Percentiles rank a stretch among this genome's conserved stretches.
Conservation (phyloP, 306 rosid genomes). For the Crotalaria pallida region DNA sequence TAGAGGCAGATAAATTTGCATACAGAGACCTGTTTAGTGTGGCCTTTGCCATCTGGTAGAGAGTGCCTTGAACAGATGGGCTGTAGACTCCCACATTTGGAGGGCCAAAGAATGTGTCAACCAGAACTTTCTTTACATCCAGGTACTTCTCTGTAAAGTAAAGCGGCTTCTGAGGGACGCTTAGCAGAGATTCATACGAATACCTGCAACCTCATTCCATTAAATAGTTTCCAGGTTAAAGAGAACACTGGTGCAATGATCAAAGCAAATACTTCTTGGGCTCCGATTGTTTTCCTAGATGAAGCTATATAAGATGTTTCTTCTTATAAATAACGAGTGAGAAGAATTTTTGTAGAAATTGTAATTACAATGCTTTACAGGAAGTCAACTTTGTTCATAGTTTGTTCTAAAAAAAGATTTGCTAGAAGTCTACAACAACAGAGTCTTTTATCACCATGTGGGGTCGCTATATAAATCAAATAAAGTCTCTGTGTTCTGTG, state of each 20-base stretch:
- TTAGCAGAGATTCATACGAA: conserved; percentile 47
- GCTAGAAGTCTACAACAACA: too few relatives aligned
- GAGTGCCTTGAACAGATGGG: conserved; percentile 92
- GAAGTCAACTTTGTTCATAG: not conserved
- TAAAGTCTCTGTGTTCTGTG: too few relatives aligned
- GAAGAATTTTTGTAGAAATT: not conserved
- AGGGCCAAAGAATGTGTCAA: conserved; percentile 71
- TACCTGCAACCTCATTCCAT: conserved; percentile 52
- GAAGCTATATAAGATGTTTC: not conserved
- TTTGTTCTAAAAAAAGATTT: too few relatives aligned
- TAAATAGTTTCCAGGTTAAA: conserved; percentile 15
- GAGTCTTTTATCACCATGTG: too few relatives aligned
- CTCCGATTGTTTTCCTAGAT: not conserved
- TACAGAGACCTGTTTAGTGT: conserved; percentile 56
- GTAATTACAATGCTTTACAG: not conserved
- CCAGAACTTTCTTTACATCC: conserved; percentile 54
- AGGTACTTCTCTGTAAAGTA: conserved; percentile 66
- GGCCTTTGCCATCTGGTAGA: conserved; percentile 77
- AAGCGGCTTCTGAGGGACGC: conserved; percentile 54
- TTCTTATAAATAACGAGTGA: not conserved
- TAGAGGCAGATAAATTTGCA: conserved; percentile 13
- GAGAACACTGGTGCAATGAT: not conserved
- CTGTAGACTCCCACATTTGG: conserved; percentile 78
- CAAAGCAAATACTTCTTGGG: not conserved
- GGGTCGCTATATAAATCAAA: too few relatives aligned